These are phyloP conservation scores for Colletotrichum coccodes DNA, from an alignment of 2,329 filamentous ascomycete species.

Conservation along the genomic window DNA sequence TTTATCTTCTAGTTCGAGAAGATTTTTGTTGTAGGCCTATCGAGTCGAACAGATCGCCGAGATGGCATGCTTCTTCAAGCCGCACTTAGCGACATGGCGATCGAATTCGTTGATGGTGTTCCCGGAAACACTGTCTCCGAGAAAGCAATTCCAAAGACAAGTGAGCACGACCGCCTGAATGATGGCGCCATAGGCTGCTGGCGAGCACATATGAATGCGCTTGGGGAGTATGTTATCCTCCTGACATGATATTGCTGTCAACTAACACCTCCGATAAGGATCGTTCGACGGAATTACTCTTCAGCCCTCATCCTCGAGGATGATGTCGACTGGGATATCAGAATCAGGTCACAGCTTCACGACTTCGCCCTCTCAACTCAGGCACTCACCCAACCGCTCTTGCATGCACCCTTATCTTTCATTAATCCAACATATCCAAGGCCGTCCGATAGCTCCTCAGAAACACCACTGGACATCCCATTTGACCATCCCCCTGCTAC, in stretches of 20 bases:
- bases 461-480: slow-evolving; percentile 30
- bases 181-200: slow-evolving; percentile 46
- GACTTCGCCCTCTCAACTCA: slow-evolving; percentile 49
- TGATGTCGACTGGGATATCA: slow-evolving; percentile 67
- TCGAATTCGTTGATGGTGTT: slow-evolving; percentile 59
- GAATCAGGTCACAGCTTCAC: slow-evolving; percentile 57
- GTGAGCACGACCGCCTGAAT: slow-evolving; percentile 42
- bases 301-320: slow-evolving; percentile 66
- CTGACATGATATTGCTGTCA: neutral
- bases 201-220: slow-evolving; percentile 51
- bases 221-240: slow-evolving; percentile 40
- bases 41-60: slow-evolving; percentile 59
- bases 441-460: slow-evolving; percentile 15
- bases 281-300: slow-evolving; percentile 55
- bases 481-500: slow-evolving; percentile 37
- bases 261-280: slow-evolving; percentile 35
- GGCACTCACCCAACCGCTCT: slow-evolving; percentile 45
- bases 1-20: slow-evolving; percentile 55
- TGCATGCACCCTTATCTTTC: slow-evolving; percentile 25
- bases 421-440: slow-evolving; percentile 39
- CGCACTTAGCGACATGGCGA: slow-evolving; percentile 52
- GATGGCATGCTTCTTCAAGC: slow-evolving; percentile 60
- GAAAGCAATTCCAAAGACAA: slow-evolving; percentile 45
- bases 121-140: slow-evolving; percentile 48
- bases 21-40: slow-evolving; percentile 63